Conservation (phyloP, 169 alveolate species). For the Plasmodium yoelii region DNA sequence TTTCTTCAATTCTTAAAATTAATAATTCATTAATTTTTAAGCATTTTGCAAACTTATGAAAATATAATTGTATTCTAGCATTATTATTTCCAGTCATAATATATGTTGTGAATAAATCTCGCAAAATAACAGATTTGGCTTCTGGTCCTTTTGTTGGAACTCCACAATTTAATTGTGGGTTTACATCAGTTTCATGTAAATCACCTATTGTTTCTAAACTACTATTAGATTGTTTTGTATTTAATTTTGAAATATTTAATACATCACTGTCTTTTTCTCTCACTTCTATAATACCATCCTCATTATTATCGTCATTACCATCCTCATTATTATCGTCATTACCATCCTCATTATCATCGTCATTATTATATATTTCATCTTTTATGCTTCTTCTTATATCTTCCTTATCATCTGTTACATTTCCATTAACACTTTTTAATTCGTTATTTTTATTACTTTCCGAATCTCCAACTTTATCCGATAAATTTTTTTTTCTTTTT, state of each 20-base stretch:
- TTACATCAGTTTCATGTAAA: slow-evolving; percentile 48
- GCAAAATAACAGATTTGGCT: slow-evolving; percentile 78
- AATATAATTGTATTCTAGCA: slow-evolving; percentile 82
- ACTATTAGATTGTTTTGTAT: slow-evolving; percentile 1
- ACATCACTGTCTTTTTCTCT: not conserved
- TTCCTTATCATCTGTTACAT: not conserved
- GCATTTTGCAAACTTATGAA: slow-evolving; percentile 79
- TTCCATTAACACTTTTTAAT: not conserved
- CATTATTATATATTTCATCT: no score
- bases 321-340: no score
- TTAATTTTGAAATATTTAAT: slow-evolving; percentile 6
- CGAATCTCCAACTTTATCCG: not conserved
- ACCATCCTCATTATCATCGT: no score
- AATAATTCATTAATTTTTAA: slow-evolving; percentile 81
- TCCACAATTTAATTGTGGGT: slow-evolving; percentile 40
- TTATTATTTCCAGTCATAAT: slow-evolving; percentile 85
- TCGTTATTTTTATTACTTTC: not conserved
- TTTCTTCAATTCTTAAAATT: slow-evolving; percentile 80
- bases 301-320: no score
- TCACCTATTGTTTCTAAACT: slow-evolving; percentile 30
- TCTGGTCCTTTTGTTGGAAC: slow-evolving; percentile 76
- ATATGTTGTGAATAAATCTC: slow-evolving; percentile 81
- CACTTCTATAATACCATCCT: no score
- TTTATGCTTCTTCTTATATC: not conserved
- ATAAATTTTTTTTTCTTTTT: not conserved